Conservation (phyloP, 768 basidiomycete species). For the Pleurotus platypus region DNA sequence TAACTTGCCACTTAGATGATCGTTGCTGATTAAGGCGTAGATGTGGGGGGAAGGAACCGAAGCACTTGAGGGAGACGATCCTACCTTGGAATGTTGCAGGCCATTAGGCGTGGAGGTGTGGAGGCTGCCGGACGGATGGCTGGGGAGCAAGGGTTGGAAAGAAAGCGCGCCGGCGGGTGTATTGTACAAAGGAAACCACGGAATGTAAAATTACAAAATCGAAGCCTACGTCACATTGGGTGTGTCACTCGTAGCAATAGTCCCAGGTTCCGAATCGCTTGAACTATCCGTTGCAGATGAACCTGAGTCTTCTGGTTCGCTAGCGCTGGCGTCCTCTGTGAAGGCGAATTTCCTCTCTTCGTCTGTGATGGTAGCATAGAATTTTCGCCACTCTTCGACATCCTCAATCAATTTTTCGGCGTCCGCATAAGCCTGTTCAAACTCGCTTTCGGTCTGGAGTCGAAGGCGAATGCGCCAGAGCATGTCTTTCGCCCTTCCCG, state of each 20-base stretch:
- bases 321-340: no score
- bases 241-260: no score
- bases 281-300: no score
- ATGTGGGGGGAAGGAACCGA: constrained; percentile 13
- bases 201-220: neutral
- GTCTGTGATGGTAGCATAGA: neutral
- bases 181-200: constrained; percentile 9
- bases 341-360: neutral
- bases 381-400: neutral
- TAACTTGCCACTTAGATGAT: no score
- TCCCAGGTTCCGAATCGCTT: no score
- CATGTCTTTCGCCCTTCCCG: neutral
- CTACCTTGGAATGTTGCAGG: constrained; percentile 14
- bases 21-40: neutral
- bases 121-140: constrained; percentile 9
- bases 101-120: constrained; percentile 15
- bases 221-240: no score
- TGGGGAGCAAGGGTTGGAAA: constrained; percentile 10
- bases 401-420: neutral
- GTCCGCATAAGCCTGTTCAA: neutral
- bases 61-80: neutral
- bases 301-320: no score
- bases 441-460: neutral
- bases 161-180: constrained; percentile 1
- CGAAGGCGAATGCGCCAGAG: neutral